Evolutionary conservation across 176 grass and related monocot species (phyloP).

Genomic region (Zoysia pacifica): DNA sequence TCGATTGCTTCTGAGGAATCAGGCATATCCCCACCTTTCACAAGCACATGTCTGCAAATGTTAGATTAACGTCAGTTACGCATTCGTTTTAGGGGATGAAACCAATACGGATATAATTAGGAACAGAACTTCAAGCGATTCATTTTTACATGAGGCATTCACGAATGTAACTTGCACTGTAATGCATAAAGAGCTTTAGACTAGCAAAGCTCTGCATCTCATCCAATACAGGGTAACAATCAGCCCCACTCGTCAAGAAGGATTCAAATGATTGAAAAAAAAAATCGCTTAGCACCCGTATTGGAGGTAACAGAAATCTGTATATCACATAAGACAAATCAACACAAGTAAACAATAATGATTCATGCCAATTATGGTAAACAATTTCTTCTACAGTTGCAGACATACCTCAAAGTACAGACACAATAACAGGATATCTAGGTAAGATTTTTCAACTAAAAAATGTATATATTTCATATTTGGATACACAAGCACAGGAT

Average conservation of each 20-base stretch:
- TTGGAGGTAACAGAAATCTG: background rate
- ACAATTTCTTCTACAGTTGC: constrained; percentile 10
- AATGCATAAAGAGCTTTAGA: constrained; percentile 15
- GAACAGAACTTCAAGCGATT: background rate
- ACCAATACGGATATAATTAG: background rate
- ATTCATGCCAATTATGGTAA: background rate
- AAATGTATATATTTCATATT: constrained; percentile 4
- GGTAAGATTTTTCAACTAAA: background rate
- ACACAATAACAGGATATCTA: constrained; percentile 1
- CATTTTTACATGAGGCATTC: constrained; percentile 3
- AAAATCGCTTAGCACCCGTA: background rate
- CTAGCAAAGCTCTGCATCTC: background rate
- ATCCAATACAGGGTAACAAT: constrained; percentile 25
- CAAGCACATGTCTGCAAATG: constrained; percentile 83
- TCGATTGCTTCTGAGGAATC: constrained; percentile 68
- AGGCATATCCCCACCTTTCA: constrained; percentile 88
- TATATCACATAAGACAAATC: constrained; percentile 24
- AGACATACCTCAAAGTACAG: background rate
- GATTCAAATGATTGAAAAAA: background rate
- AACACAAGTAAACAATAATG: background rate
- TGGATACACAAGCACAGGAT: background rate
- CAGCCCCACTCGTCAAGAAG: background rate
- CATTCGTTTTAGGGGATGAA: background rate
- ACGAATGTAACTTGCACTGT: no score
- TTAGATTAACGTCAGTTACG: background rate